phyloP scores from a whole-genome alignment of 202 grass and related monocot species.

The Digitaria exilis region DNA sequence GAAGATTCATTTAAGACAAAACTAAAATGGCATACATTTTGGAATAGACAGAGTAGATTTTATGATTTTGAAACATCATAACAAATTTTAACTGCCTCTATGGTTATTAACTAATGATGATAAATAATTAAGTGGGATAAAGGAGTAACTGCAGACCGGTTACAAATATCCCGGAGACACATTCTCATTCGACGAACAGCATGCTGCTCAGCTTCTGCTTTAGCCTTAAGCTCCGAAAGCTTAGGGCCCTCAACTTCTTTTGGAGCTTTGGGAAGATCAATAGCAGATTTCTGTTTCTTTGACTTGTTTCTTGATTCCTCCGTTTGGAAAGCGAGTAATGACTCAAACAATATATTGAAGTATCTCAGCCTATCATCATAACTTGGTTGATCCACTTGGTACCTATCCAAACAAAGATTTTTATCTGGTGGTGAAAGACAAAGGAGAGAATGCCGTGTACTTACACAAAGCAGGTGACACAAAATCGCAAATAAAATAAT shows the following conservation, averaged over 20 bases:
- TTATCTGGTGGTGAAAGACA: constrained; percentile 35
- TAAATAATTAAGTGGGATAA: constrained; percentile 21
- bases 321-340: constrained; percentile 68
- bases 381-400: constrained; percentile 83
- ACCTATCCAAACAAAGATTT: constrained; percentile 62
- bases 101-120: constrained; percentile 2
- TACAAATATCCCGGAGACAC: constrained; percentile 98
- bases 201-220: constrained; percentile 94
- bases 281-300: constrained; percentile 59
- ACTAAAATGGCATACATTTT: no score
- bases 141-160: constrained; percentile 60
- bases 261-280: constrained; percentile 87
- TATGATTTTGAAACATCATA: constrained; percentile 3
- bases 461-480: not conserved
- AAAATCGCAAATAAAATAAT: constrained; percentile 22
- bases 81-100: constrained; percentile 1
- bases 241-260: constrained; percentile 85
- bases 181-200: constrained; percentile 92
- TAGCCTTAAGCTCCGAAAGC: constrained; percentile 79
- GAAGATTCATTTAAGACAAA: no score
- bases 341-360: constrained; percentile 68
- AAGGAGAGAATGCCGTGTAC: constrained; percentile 21
- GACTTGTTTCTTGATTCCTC: constrained; percentile 83
- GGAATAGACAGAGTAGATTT: not conserved
- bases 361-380: constrained; percentile 76